Evolutionary conservation across 2,329 filamentous ascomycete genomes (phyloP).

Genomic region (Thielaviopsis euricoi): DNA sequence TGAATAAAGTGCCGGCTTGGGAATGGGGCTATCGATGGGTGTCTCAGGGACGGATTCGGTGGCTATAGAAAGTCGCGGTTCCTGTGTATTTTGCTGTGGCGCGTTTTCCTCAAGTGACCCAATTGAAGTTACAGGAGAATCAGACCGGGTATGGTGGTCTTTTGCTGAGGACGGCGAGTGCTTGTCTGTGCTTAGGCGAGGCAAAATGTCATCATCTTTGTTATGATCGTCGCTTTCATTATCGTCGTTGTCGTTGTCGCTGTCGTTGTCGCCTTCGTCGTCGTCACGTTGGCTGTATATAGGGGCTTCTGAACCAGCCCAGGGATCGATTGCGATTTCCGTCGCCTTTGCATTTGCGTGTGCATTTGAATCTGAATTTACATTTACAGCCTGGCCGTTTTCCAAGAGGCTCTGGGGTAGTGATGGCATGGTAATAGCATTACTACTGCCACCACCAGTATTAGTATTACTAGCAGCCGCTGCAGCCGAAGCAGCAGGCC

Average conservation of each 20-base stretch:
- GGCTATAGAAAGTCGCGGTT: background rate
- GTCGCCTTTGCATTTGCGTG: background rate
- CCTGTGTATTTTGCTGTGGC: background rate
- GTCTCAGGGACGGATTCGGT: background rate
- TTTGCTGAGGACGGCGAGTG: background rate
- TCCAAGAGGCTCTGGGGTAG: background rate
- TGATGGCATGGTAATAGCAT: background rate
- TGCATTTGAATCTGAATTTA: background rate
- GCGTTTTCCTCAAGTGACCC: background rate
- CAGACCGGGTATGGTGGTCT: background rate
- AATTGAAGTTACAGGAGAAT: constrained; percentile 6
- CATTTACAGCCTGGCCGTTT: background rate
- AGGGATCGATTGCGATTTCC: constrained; percentile 4
- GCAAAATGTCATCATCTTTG: background rate
- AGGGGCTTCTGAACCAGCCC: constrained; percentile 5
- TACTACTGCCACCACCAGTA: too few species aligned
- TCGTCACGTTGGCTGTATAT: background rate
- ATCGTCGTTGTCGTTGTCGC: too few species aligned
- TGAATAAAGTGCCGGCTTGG: background rate
- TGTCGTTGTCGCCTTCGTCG: background rate
- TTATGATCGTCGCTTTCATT: background rate
- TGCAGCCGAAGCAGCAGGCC: background rate
- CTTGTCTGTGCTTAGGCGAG: constrained; percentile 2
- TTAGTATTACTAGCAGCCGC: background rate
- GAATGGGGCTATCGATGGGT: background rate